Percentiles rank a stretch among this genome's conserved stretches.
phyloP scores from a whole-genome alignment of 2,329 filamentous ascomycete species.

The Trichophaea hybrida region DNA sequence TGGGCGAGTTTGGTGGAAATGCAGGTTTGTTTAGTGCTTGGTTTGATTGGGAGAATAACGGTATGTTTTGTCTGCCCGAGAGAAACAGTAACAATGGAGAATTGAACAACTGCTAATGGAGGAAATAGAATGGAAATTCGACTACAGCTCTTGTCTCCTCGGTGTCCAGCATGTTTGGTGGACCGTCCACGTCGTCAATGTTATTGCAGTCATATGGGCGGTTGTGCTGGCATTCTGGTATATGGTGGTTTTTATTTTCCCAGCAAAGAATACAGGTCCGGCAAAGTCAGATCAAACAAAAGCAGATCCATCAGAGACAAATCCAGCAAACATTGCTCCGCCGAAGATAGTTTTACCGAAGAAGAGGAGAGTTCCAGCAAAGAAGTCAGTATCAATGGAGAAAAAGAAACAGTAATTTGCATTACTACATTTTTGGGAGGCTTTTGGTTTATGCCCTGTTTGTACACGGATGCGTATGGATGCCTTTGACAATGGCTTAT shows the following conservation, averaged over 20 bases:
- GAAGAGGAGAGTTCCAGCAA: too few relatives aligned
- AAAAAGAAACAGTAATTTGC: too few relatives aligned
- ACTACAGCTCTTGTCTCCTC: constrained; percentile 62
- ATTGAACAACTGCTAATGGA: constrained; percentile 7
- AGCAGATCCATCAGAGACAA: too few relatives aligned
- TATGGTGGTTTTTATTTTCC: neutral
- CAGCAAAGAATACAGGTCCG: too few relatives aligned
- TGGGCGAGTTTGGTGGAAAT: constrained; percentile 91
- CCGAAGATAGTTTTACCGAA: too few relatives aligned
- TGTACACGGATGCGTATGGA: too few relatives aligned
- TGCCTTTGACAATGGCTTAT: too few relatives aligned
- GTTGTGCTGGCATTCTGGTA: neutral
- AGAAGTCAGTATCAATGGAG: too few relatives aligned
- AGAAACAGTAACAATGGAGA: neutral
- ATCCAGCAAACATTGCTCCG: too few relatives aligned
- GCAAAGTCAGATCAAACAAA: too few relatives aligned
- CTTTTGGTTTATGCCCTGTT: too few relatives aligned
- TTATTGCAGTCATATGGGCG: constrained; percentile 29
- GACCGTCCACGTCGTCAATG: constrained; percentile 63
- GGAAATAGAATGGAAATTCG: constrained; percentile 61
- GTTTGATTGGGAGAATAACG: constrained; percentile 52
- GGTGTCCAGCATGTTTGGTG: constrained; percentile 92
- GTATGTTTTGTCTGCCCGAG: constrained; percentile 9
- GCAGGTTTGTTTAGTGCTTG: constrained; percentile 76
- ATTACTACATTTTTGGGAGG: too few relatives aligned